Percentiles rank a stretch among this genome's conserved stretches.
These are phyloP conservation scores for Globisporangium radiosum DNA, from an alignment of 352 stramenopile genomes.

Conservation along the genomic window DNA sequence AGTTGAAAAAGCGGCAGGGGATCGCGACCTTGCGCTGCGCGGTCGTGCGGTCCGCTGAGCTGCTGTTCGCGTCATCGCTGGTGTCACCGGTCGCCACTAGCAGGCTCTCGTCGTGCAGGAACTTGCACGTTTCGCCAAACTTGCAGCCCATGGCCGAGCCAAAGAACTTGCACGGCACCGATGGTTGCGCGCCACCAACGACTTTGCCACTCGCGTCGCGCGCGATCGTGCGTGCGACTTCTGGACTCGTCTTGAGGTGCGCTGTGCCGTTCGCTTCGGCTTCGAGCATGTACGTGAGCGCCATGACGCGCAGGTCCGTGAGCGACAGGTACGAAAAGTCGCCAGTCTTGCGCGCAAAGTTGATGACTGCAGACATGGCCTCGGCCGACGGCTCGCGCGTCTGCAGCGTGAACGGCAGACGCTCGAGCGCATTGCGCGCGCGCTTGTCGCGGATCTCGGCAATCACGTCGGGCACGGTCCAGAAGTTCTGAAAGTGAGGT, in stretches of 20 bases:
- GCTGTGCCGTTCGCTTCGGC: conserved; percentile 58
- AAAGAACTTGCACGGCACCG: conserved; percentile 77
- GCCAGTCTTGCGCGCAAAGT: conserved; percentile 81
- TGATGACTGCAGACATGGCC: conserved; percentile 69
- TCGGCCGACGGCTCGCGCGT: conserved; percentile 77
- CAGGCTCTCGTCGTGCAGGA: conserved; percentile 62
- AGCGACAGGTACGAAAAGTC: conserved; percentile 83
- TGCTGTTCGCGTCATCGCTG: conserved; percentile 14
- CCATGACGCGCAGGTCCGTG: conserved; percentile 84
- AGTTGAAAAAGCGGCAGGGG: conserved; percentile 73
- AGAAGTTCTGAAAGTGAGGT: conserved; percentile 51
- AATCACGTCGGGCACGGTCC: conserved; percentile 82
- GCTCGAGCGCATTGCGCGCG: conserved; percentile 58
- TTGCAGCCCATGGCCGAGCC: conserved; percentile 73
- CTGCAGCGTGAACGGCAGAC: conserved; percentile 67
- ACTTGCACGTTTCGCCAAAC: conserved; percentile 73
- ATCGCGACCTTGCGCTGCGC: conserved; percentile 56
- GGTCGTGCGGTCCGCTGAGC: background rate
- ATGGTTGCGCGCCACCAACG: conserved; percentile 27
- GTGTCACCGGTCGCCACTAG: conserved; percentile 8
- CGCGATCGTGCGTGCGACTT: conserved; percentile 58
- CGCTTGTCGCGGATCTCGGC: conserved; percentile 81
- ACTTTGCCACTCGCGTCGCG: conserved; percentile 65
- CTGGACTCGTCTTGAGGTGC: conserved; percentile 67
- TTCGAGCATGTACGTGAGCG: conserved; percentile 83